These are phyloP conservation scores for Fusarium annulatum DNA, from an alignment of 2,329 filamentous ascomycete genomes.

Conservation along the genomic window DNA sequence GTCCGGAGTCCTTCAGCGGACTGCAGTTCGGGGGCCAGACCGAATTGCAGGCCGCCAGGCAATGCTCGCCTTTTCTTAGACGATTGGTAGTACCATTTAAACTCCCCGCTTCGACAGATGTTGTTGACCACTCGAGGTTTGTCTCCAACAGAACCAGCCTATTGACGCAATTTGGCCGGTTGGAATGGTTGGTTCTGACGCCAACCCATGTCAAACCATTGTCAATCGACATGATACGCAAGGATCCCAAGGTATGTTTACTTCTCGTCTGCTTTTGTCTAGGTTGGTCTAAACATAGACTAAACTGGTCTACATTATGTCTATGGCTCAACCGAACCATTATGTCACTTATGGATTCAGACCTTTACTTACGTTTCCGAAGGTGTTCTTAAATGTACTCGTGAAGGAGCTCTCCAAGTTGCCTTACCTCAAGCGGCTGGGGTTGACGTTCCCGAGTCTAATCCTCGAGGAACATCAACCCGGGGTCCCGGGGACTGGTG, in stretches of 20 bases:
- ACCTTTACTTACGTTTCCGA: rapidly evolving
- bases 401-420: neutral
- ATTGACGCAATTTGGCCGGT: neutral
- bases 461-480: neutral
- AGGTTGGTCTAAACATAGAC: neutral
- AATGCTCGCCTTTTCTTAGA: rapidly evolving
- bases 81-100: neutral
- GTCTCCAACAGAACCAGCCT: neutral
- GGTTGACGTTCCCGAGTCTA: neutral
- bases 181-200: neutral
- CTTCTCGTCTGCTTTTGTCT: neutral
- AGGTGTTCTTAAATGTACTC: rapidly evolving
- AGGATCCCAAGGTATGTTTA: neutral
- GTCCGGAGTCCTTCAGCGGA: neutral
- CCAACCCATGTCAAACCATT: neutral
- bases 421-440: neutral
- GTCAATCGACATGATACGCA: neutral
- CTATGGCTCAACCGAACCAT: neutral
- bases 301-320: neutral
- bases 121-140: neutral
- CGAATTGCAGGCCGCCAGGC: neutral
- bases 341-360: neutral
- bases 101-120: neutral
- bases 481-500: neutral
- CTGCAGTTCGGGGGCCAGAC: neutral